These are phyloP conservation scores for Apiotrichum akiyoshidainum DNA, from an alignment of 1,284 basidiomycete species.

Conservation along the genomic window DNA sequence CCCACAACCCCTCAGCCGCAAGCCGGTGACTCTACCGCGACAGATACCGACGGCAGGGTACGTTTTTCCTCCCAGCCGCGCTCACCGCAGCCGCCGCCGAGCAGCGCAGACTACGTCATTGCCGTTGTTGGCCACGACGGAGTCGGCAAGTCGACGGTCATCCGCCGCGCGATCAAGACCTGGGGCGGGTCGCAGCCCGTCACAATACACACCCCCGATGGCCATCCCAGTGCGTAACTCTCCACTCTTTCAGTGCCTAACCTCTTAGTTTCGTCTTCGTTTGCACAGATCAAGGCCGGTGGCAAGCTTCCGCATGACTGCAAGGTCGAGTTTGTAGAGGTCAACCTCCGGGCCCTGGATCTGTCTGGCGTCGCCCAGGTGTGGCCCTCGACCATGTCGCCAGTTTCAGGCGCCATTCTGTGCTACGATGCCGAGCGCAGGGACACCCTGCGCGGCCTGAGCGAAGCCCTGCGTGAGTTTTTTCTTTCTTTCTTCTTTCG, in stretches of 20 bases:
- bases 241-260: background rate
- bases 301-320: slow-evolving; percentile 33
- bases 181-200: slow-evolving; percentile 39
- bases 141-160: slow-evolving; percentile 47
- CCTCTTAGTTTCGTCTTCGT: slow-evolving; percentile 34
- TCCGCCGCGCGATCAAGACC: slow-evolving; percentile 38
- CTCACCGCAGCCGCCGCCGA: background rate
- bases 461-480: slow-evolving; percentile 40
- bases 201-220: slow-evolving; percentile 18
- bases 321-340: slow-evolving; percentile 44
- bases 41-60: slow-evolving; percentile 1
- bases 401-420: slow-evolving; percentile 41
- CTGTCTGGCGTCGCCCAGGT: slow-evolving; percentile 14
- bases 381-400: slow-evolving; percentile 34
- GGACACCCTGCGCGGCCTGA: slow-evolving; percentile 34
- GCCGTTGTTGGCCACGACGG: slow-evolving; percentile 44
- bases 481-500: slow-evolving; percentile 2
- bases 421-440: slow-evolving; percentile 46
- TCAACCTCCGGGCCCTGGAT: slow-evolving; percentile 34
- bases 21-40: background rate
- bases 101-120: slow-evolving; percentile 35
- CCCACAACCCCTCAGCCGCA: background rate
- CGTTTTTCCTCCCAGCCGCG: background rate
- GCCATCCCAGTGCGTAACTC: slow-evolving; percentile 22
- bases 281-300: slow-evolving; percentile 39